Percentiles rank a stretch among this genome's conserved stretches.
These are phyloP conservation scores for Aspergillus hancockii DNA, from an alignment of 495 filamentous ascomycete genomes.

Conservation along the genomic window DNA sequence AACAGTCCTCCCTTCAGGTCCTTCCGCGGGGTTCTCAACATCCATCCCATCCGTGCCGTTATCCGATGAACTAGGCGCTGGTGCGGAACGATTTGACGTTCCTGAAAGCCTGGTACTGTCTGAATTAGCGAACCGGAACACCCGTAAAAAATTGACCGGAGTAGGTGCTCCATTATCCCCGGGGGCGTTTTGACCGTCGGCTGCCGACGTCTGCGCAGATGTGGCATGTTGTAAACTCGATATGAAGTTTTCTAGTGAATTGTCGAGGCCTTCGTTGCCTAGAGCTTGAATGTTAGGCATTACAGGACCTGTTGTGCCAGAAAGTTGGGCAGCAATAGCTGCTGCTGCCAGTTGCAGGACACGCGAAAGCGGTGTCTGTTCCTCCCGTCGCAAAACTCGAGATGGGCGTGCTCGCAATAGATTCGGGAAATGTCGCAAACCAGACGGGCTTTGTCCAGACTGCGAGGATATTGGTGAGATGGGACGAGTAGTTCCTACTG, in stretches of 20 bases:
- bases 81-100: slow-evolving; percentile 21
- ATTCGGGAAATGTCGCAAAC: slow-evolving; percentile 43
- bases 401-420: slow-evolving; percentile 50
- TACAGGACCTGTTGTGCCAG: slow-evolving; percentile 53
- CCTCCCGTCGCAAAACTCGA: slow-evolving; percentile 52
- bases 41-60: slow-evolving; percentile 34
- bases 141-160: slow-evolving; percentile 60
- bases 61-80: slow-evolving; percentile 18
- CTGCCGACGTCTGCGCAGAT: slow-evolving; percentile 39
- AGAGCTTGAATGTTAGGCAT: slow-evolving; percentile 60
- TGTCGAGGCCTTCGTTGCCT: slow-evolving; percentile 57
- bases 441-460: slow-evolving; percentile 26
- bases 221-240: slow-evolving; percentile 57
- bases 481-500: slow-evolving; percentile 25
- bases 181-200: slow-evolving; percentile 29
- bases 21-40: slow-evolving; percentile 47
- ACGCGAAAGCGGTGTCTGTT: slow-evolving; percentile 58
- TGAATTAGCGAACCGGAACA: slow-evolving; percentile 61
- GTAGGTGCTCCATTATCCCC: slow-evolving; percentile 34
- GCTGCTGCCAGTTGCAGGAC: slow-evolving; percentile 61
- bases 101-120: slow-evolving; percentile 28
- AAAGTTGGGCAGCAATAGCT: slow-evolving; percentile 61
- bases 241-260: slow-evolving; percentile 57
- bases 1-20: slow-evolving; percentile 61
- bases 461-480: slow-evolving; percentile 28